A percentile compares a stretch with the other conserved stretches of the same genome.
phyloP scores from a whole-genome alignment of 2,329 filamentous ascomycete species.

The Talaromyces piceae region DNA sequence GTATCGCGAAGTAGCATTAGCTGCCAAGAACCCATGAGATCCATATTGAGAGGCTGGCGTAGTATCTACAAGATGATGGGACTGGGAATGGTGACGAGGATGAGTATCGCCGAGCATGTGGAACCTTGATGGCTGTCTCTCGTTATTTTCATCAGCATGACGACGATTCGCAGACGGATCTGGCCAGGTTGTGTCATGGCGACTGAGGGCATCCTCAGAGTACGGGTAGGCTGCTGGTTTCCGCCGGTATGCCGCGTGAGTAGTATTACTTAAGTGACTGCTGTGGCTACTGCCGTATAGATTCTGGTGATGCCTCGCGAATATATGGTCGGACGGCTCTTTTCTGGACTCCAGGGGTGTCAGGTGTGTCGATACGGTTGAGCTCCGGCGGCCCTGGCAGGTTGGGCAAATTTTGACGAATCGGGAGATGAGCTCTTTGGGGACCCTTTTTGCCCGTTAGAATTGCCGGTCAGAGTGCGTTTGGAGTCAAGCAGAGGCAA shows the following conservation, averaged over 20 bases:
- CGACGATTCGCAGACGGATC: not conserved
- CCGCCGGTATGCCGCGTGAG: conserved; percentile 1
- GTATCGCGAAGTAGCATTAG: conserved; percentile 9
- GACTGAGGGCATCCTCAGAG: not conserved
- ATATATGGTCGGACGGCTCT: conserved; percentile 31
- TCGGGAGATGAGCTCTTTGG: conserved; percentile 45
- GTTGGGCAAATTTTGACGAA: conserved; percentile 46
- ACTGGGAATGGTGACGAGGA: not conserved
- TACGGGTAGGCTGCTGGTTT: not conserved
- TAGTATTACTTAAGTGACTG: not conserved
- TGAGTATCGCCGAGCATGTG: not conserved
- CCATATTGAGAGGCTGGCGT: not conserved
- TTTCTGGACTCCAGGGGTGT: conserved; percentile 35
- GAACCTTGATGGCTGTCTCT: not conserved
- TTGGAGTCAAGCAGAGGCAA: too few relatives aligned
- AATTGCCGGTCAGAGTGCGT: not conserved
- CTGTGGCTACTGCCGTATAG: conserved; percentile 5
- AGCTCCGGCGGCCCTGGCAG: conserved; percentile 40
- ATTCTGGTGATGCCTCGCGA: conserved; percentile 23
- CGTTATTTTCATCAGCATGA: not conserved
- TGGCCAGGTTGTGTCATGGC: not conserved
- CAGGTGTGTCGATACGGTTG: conserved; percentile 26
- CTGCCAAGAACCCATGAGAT: not conserved
- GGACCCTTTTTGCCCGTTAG: conserved; percentile 33
- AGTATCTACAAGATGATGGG: not conserved